phyloP scores from a whole-genome alignment of 2,329 filamentous ascomycete species.

The Aspergillus sergii region DNA sequence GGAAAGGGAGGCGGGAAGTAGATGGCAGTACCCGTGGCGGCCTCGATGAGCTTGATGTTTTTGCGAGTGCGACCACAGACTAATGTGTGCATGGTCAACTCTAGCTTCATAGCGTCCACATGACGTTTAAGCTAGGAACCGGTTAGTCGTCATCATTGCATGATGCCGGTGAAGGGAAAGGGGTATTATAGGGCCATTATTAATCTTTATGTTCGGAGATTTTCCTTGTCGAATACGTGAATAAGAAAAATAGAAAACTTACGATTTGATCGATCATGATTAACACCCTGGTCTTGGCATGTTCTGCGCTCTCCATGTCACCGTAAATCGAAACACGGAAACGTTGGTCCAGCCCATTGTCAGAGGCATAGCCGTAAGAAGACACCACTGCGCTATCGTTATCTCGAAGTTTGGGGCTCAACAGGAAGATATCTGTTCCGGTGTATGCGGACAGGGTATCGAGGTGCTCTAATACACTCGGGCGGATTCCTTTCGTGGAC shows the following conservation, averaged over 20 bases:
- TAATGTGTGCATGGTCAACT: constrained; percentile 85
- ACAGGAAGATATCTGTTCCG: constrained; percentile 93
- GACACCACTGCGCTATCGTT: constrained; percentile 74
- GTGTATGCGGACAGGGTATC: constrained; percentile 86
- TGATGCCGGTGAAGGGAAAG: not conserved
- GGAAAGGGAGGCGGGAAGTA: constrained; percentile 97
- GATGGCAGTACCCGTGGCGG: constrained; percentile 91
- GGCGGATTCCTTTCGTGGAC: constrained; percentile 66
- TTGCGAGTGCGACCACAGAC: constrained; percentile 92
- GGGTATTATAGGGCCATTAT: not conserved
- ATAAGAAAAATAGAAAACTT: constrained; percentile 29
- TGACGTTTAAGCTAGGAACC: constrained; percentile 52
- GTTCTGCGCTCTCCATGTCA: constrained; percentile 91
- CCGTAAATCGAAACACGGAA: constrained; percentile 94
- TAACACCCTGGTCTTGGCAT: constrained; percentile 92
- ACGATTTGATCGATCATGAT: constrained; percentile 97
- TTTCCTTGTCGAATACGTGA: constrained; percentile 1
- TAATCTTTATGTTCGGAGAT: not conserved
- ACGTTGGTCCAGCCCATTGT: constrained; percentile 81
- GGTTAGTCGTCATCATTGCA: constrained; percentile 20
- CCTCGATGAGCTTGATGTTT: constrained; percentile 98
- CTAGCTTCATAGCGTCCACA: constrained; percentile 79
- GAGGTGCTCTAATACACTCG: constrained; percentile 78
- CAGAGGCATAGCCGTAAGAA: constrained; percentile 74
- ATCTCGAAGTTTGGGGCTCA: constrained; percentile 82